Conservation (phyloP, 495 filamentous ascomycete genomes). For the Lindgomyces ingoldianus region DNA sequence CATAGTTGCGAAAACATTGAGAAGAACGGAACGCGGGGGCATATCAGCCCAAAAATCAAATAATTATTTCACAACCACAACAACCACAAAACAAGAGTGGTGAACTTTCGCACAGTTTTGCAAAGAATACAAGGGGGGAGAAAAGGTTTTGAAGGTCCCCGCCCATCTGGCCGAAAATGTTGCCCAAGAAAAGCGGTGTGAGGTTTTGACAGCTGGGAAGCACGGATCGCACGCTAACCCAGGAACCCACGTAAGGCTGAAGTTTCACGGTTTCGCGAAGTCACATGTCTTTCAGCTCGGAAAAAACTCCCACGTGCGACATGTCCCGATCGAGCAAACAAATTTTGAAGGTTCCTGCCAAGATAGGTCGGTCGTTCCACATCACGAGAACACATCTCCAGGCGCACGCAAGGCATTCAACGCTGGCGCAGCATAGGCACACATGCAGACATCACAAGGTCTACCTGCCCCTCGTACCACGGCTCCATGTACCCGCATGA, state of each 20-base stretch:
- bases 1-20: conserved; percentile 26
- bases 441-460: background rate
- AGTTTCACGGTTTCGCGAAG: conserved; percentile 15
- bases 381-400: background rate
- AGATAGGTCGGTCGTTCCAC: background rate
- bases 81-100: background rate
- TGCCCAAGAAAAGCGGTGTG: conserved; percentile 30
- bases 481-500: background rate
- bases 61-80: background rate
- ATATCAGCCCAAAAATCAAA: conserved; percentile 1
- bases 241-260: conserved; percentile 20
- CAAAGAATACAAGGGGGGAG: background rate
- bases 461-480: background rate
- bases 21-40: conserved; percentile 19
- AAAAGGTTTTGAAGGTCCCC: background rate
- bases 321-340: too few relatives aligned
- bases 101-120: background rate
- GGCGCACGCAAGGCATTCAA: background rate
- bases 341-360: background rate
- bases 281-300: conserved; percentile 17
- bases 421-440: background rate
- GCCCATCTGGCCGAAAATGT: background rate
- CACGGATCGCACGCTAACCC: conserved; percentile 19
- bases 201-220: conserved; percentile 32
- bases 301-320: conserved; percentile 19